Base-by-base conservation (phyloP, 129 eudicot species). In the Helichrysum umbraculigerum region DNA sequence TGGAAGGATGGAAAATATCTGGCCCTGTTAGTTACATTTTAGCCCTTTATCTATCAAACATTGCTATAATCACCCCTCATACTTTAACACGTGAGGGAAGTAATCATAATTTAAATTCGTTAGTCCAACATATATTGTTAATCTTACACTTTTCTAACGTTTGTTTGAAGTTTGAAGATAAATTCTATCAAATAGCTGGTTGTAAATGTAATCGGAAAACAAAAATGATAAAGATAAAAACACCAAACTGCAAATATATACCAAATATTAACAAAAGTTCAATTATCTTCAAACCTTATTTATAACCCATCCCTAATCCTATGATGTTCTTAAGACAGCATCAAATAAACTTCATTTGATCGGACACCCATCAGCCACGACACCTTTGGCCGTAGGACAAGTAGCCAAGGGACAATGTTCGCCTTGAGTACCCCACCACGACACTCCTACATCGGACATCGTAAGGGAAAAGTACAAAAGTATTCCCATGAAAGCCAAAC, bases 401-500 rank as follows among this genome's bases (percentile, higher is more conserved):
- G 72, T 51, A 33, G 91, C 97, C 77, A 91, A 74, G 9, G 54
- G 82, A 61, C 97, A 92, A 37, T 90, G 96, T 76, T 90, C 96
- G 1, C 80, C 85, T 0, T 74, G 77, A 0, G 79, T 41, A 2
- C 88, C 92, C 96, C 96, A 89, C 98, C 98, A 92, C 0, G 76
- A 66, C 12, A 92, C 16, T 4, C 65, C 72, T 3, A 66, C 63
- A 0, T 66, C 68, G 32, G 79, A 71, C 77, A 74, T 83, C 1
- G 74, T 61, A 8, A 86, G 75, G 3, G 61, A 50, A 72, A 89
- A 92, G 72, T 83, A 92, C n/a, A 92, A 20, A 56, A 89, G 65
- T 39, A 87, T 85, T 0, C 85, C 88, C 96, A 92, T 92, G 70
- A 90, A 92, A 15, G 98, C 98, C 32, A 87, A 77, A 2, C 96